A percentile compares a stretch with the other conserved stretches of the same genome.
Conservation (phyloP, 352 stramenopile genomes). For the Pythium aquatile region DNA sequence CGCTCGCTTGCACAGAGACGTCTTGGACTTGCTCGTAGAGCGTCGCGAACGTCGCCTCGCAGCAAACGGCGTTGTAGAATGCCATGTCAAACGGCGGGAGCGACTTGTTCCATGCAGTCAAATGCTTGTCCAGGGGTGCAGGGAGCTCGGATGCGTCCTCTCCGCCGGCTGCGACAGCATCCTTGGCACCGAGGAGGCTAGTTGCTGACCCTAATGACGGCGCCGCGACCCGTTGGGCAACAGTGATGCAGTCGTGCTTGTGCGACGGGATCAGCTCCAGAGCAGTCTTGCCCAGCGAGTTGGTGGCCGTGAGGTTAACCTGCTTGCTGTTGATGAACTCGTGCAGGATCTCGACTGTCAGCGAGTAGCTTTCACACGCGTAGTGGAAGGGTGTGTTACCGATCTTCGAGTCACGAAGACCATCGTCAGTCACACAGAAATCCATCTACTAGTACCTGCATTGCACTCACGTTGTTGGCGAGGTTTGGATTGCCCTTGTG, state of each 20-base stretch:
- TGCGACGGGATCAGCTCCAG: slow-evolving; percentile 54
- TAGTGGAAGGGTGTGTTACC: slow-evolving; percentile 73
- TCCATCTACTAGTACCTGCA: not conserved
- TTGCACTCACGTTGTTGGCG: slow-evolving; percentile 61
- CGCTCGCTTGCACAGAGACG: slow-evolving; percentile 42
- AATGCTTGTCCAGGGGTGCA: slow-evolving; percentile 35
- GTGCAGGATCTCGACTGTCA: slow-evolving; percentile 58
- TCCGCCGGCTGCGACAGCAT: slow-evolving; percentile 41
- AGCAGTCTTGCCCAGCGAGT: slow-evolving; percentile 65
- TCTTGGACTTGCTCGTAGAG: slow-evolving; percentile 68
- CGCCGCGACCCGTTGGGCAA: slow-evolving; percentile 52
- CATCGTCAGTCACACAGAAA: not conserved
- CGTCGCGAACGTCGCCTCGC: slow-evolving; percentile 60
- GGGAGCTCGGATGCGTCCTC: slow-evolving; percentile 66
- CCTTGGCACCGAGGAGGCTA: slow-evolving; percentile 13
- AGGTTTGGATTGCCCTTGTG: slow-evolving; percentile 69
- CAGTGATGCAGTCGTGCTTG: slow-evolving; percentile 62
- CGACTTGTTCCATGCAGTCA: slow-evolving; percentile 66
- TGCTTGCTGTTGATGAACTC: slow-evolving; percentile 56
- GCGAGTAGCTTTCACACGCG: slow-evolving; percentile 62
- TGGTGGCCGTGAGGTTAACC: slow-evolving; percentile 64
- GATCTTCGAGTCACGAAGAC: slow-evolving; percentile 38
- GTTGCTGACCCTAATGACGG: slow-evolving; percentile 32
- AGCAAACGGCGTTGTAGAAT: slow-evolving; percentile 80
- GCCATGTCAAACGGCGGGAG: slow-evolving; percentile 71